These are phyloP conservation scores for Cercospora sojina DNA, from an alignment of 2,329 filamentous ascomycete species.

Conservation along the genomic window DNA sequence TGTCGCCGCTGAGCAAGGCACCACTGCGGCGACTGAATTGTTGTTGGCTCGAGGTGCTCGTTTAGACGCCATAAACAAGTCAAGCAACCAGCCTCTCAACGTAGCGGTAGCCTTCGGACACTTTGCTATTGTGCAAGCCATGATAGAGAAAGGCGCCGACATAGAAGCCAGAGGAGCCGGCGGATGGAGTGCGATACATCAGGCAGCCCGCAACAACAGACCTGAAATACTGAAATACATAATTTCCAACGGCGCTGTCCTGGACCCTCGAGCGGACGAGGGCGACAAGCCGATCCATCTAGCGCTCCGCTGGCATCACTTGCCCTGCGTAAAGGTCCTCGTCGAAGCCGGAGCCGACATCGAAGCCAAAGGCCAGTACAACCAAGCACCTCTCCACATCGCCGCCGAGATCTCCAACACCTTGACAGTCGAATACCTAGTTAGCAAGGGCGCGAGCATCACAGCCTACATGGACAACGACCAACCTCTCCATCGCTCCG, in stretches of 20 bases:
- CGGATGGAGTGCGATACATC: neutral
- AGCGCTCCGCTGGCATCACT: neutral
- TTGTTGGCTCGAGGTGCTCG: neutral
- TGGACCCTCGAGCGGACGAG: neutral
- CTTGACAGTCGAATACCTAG: neutral
- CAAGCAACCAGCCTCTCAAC: neutral
- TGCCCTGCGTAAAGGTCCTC: neutral
- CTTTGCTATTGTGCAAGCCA: neutral
- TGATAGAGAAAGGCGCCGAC: neutral
- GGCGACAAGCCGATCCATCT: neutral
- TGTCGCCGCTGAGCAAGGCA: neutral
- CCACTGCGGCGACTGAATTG: neutral
- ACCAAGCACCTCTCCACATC: neutral
- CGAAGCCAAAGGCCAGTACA: neutral
- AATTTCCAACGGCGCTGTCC: neutral
- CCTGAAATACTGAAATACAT: neutral
- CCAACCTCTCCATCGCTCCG: neutral
- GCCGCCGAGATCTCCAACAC: neutral
- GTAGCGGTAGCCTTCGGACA: neutral
- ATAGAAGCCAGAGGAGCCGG: neutral
- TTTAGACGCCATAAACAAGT: neutral
- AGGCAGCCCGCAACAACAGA: neutral
- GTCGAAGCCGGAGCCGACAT: neutral
- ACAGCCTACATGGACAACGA: neutral
- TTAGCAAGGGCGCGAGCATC: neutral